These are phyloP conservation scores for Sporothrix dimorphospora DNA, from an alignment of 2,329 filamentous ascomycete species.

Conservation along the genomic window DNA sequence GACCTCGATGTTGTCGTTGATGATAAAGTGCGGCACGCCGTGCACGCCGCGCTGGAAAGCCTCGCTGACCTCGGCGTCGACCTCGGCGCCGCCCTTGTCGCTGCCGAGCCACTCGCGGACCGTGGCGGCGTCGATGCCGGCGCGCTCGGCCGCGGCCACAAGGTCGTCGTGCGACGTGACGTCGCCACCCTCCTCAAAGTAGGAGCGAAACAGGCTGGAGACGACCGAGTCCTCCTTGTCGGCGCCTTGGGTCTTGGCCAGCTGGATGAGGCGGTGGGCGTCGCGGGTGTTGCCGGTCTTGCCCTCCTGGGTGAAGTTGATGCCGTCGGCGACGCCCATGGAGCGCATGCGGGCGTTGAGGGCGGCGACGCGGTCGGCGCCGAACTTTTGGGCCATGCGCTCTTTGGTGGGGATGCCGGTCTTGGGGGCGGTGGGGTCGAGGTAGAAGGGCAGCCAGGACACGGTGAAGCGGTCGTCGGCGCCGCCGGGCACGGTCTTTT, in stretches of 20 bases:
- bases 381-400: constrained; percentile 67
- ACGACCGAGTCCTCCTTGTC: constrained; percentile 51
- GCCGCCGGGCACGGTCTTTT: constrained; percentile 61
- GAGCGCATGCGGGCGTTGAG: constrained; percentile 45
- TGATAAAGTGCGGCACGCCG: constrained; percentile 75
- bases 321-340: constrained; percentile 68
- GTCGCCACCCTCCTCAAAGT: constrained; percentile 67
- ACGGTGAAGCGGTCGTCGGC: constrained; percentile 70
- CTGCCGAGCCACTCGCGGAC: constrained; percentile 57
- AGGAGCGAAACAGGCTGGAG: constrained; percentile 64
- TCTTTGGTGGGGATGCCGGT: constrained; percentile 50
- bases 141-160: constrained; percentile 54
- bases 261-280: constrained; percentile 75
- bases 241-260: constrained; percentile 56
- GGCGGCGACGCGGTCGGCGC: constrained; percentile 54
- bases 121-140: constrained; percentile 56
- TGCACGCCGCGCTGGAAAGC: constrained; percentile 57
- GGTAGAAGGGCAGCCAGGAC: constrained; percentile 78
- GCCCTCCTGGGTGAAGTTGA: constrained; percentile 73
- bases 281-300: constrained; percentile 77
- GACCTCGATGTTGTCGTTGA: constrained; percentile 69
- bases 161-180: constrained; percentile 62
- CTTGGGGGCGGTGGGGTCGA: constrained; percentile 66
- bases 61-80: constrained; percentile 59
- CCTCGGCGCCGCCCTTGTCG: constrained; percentile 58